Percentiles rank a stretch among this genome's conserved stretches.
phyloP scores from a whole-genome alignment of 352 stramenopile species.

The Pythium phragmiticola region DNA sequence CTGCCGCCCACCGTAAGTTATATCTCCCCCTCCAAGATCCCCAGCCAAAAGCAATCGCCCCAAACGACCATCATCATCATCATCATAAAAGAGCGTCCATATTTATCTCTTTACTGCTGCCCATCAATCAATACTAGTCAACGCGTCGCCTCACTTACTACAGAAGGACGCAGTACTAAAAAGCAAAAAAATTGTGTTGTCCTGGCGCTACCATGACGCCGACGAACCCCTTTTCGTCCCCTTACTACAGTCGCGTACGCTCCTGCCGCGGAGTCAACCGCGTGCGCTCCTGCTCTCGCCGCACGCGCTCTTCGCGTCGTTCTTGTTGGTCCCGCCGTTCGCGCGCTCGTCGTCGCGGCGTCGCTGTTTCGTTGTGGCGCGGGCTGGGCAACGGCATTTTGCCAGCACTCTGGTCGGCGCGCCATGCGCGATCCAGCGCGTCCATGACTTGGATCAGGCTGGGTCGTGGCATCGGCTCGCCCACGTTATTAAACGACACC shows the following conservation, averaged over 20 bases:
- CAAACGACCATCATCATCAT: background rate
- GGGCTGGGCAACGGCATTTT: slow-evolving; percentile 1
- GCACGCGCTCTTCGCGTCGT: slow-evolving; percentile 8
- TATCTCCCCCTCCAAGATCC: background rate
- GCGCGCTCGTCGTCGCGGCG: slow-evolving; percentile 10
- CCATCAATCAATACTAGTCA: background rate
- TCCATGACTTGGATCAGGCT: slow-evolving; percentile 22
- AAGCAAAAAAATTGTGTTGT: slow-evolving; percentile 1
- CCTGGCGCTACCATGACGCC: background rate
- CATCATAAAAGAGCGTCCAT: background rate
- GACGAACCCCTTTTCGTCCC: background rate
- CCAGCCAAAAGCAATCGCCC: background rate
- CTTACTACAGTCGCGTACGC: background rate
- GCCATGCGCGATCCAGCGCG: slow-evolving; percentile 14
- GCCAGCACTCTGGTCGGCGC: slow-evolving; percentile 12
- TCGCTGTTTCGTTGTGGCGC: background rate
- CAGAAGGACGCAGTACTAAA: background rate
- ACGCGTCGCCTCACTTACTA: background rate
- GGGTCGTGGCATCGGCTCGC: slow-evolving; percentile 21
- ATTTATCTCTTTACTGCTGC: background rate
- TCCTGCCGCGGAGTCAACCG: slow-evolving; percentile 2
- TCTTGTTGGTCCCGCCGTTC: slow-evolving; percentile 7
- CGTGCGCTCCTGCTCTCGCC: slow-evolving; percentile 10
- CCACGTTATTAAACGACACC: slow-evolving; percentile 20
- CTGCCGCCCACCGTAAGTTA: background rate